Evolutionary conservation across 352 stramenopile genomes (phyloP), one percentile per base, ranked within the genome.

Genomic region (Hyaloperonospora brassicae): DNA sequence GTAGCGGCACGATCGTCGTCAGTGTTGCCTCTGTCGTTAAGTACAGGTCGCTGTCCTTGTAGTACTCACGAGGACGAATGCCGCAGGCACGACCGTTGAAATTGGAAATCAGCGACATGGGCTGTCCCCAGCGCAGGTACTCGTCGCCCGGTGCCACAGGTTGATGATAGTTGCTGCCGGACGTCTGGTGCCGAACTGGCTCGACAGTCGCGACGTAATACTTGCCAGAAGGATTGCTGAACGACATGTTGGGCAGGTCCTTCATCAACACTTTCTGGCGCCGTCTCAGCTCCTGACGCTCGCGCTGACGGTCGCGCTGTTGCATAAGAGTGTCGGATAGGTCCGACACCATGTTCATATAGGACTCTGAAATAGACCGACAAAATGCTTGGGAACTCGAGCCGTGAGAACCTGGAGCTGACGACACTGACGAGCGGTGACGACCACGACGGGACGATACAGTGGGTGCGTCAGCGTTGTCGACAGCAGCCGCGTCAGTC

Each of bases 211-310:
- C 79, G 13, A 87, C 57, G 62, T 84, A 89, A 46, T 84, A 83
- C 52, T 79, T 70, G 42, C 76, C 76, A 43, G 70, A 41, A 1
- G 61, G 62, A 42, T 73, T 67, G 13, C 76, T 71, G 47, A 89
- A 86, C 39, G 73, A 84, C 76, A 89, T 89, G 58, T 89, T 89
- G 2, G 79, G 79, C 51, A 89, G 47, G 47, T 89, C 65, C 41
- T 79, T 85, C 55, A 85, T 76, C 9, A 87, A 50, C 35, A 70
- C 54, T 40, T 77, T 75, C 22, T 76, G 64, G 2, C 70, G 67
- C 25, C 68, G 72, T 45, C 75, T 66, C 22, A 85, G 30, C 34
- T 84, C 68, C 40, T 73, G 70, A n/a, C 67, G 67, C 12, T 79
- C 73, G 3, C 72, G 70, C 54, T 80, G 62, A 31, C 63, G 62